Evolutionary conservation across 257 asterid genomes (phyloP), one percentile per base, ranked within the genome.

Genomic region (Penstemon barbatus): DNA sequence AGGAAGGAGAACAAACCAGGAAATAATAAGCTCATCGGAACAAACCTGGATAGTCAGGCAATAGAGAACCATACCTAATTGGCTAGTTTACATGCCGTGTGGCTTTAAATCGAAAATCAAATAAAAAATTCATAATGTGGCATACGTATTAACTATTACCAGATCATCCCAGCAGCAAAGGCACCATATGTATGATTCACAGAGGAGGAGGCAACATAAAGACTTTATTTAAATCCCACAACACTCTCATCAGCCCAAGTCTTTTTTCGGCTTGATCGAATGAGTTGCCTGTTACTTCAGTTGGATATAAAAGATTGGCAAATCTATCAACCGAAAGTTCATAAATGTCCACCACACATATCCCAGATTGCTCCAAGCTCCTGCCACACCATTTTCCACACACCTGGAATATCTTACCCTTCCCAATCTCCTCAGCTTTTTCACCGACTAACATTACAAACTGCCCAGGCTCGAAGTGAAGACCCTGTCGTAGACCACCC

Each of bases 181-280:
- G 18, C n/a, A 39, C 43, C 49, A 74, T 65, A 40, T 25, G 65
- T 61, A 40, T 25, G 68, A 45, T 62, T 85, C 82, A 83, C 73
- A 63, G 72, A 36, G 85, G 57, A 37, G 87, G 57, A 37, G 87
- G 87, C 81, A 84, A 40, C 61, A 69, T 77, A 41, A 68, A 13
- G 42, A 92, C 83, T 61, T 80, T 87, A 65, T 68, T 74, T 37
- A 73, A 56, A 80, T 88, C 92, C 98, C 98, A 93, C 69, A 90
- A 55, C 8, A 90, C 95, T 13, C 87, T 79, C 78, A 88, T 79
- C 61, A 55, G 54, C 40, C 98, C 96, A 61, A 86, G 77, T 37
- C 50, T 72, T 65, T 79, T 81, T 45, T 86, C 88, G 5, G 97
- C 82, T 66, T 88, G 86, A 68, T 80, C 88, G 69, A 80, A 88